Percentiles rank a stretch among this genome's conserved stretches.
phyloP scores from a whole-genome alignment of 352 stramenopile genomes.

The Phytophthora constricta region DNA sequence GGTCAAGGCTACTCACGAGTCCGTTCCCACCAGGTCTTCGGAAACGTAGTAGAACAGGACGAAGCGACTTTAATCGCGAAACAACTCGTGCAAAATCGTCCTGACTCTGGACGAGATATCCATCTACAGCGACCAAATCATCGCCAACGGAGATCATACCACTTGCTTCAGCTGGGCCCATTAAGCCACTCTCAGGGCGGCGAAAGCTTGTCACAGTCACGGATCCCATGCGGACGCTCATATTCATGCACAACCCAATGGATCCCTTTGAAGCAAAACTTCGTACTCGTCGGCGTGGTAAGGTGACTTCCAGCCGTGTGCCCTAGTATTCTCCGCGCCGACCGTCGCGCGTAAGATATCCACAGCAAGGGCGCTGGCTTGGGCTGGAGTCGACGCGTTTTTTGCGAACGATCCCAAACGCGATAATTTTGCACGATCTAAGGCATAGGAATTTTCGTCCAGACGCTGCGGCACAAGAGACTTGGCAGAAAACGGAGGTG shows the following conservation, averaged over 20 bases:
- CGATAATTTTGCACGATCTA: slow-evolving; percentile 55
- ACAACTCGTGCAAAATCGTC: slow-evolving; percentile 88
- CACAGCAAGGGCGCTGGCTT: slow-evolving; percentile 73
- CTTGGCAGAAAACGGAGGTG: slow-evolving; percentile 64
- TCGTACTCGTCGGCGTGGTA: slow-evolving; percentile 84
- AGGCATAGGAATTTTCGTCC: slow-evolving; percentile 63
- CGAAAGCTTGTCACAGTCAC: slow-evolving; percentile 87
- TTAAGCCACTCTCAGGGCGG: slow-evolving; percentile 69
- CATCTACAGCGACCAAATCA: slow-evolving; percentile 86
- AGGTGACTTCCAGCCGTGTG: slow-evolving; percentile 72
- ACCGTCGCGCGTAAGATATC: slow-evolving; percentile 68
- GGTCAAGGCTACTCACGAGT: slow-evolving; percentile 42
- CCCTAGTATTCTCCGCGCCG: slow-evolving; percentile 44
- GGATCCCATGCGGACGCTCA: slow-evolving; percentile 83
- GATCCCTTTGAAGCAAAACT: slow-evolving; percentile 85
- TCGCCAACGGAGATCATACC: slow-evolving; percentile 81
- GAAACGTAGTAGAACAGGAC: slow-evolving; percentile 83
- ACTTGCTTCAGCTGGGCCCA: slow-evolving; percentile 83
- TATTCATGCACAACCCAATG: slow-evolving; percentile 91
- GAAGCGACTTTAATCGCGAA: slow-evolving; percentile 79
- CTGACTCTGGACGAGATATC: slow-evolving; percentile 73
- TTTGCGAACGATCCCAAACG: slow-evolving; percentile 68
- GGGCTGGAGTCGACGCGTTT: slow-evolving; percentile 57
- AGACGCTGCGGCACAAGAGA: slow-evolving; percentile 66
- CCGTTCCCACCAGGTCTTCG: slow-evolving; percentile 54